A percentile compares a stretch with the other conserved stretches of the same genome.
These are phyloP conservation scores for Aspergillus affinis DNA, from an alignment of 495 filamentous ascomycete genomes.

Conservation along the genomic window DNA sequence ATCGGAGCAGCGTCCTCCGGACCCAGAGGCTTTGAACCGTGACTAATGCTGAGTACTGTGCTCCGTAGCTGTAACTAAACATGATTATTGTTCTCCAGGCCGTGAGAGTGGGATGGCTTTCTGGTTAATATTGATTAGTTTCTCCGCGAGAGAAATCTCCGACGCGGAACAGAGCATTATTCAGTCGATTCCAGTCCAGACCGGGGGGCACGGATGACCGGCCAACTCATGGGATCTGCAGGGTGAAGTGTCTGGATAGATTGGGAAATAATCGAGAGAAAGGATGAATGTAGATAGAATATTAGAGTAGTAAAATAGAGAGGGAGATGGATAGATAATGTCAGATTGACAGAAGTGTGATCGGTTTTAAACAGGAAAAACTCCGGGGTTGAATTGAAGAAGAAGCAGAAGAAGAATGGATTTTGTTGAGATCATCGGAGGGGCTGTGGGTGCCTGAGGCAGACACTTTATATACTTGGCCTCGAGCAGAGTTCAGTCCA, in stretches of 20 bases:
- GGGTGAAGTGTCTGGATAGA: neutral
- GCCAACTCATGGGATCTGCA: neutral
- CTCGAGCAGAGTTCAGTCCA: no score
- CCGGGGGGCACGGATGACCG: no score
- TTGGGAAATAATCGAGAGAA: no score
- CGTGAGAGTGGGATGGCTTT: neutral
- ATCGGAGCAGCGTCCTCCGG: constrained; percentile 39
- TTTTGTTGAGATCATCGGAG: neutral
- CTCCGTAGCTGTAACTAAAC: neutral
- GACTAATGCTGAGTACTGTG: neutral
- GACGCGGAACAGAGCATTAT: neutral
- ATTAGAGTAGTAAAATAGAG: no score
- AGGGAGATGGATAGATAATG: neutral
- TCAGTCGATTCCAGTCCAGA: neutral
- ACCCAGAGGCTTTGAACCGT: neutral
- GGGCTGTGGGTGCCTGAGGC: neutral
- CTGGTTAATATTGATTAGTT: neutral
- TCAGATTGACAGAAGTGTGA: no score
- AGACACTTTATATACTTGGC: neutral
- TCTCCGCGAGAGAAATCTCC: no score
- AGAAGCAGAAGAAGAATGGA: neutral
- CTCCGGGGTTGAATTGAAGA: neutral
- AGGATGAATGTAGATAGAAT: no score
- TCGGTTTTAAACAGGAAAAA: neutral
- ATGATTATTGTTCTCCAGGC: no score